These are phyloP conservation scores for Cystobasidium slooffiae DNA, from an alignment of 1,284 basidiomycete species.

Conservation along the genomic window DNA sequence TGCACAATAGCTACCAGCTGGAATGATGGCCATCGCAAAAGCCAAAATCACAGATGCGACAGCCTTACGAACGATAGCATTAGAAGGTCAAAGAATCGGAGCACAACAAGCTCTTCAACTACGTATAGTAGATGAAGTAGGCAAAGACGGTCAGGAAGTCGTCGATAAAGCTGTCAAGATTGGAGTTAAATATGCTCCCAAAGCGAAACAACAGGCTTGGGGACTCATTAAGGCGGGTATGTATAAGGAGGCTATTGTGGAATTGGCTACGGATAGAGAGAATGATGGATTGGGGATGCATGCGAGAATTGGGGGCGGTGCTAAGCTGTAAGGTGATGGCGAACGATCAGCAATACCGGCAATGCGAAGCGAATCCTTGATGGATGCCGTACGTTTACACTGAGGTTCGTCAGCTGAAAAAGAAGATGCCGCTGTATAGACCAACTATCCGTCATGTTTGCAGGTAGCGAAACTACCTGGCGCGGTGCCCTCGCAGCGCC, in stretches of 20 bases:
- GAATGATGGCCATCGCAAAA: slow-evolving; percentile 40
- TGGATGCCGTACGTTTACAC: not conserved
- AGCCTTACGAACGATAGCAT: slow-evolving; percentile 26
- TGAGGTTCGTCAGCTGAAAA: not conserved
- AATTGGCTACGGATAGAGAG: slow-evolving; percentile 29
- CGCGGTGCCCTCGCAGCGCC: too few relatives aligned
- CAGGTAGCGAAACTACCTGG: too few relatives aligned
- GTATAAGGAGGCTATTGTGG: slow-evolving; percentile 28
- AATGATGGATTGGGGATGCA: slow-evolving; percentile 33
- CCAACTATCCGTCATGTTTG: too few relatives aligned
- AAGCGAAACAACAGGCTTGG: slow-evolving; percentile 37
- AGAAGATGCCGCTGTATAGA: too few relatives aligned
- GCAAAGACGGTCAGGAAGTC: slow-evolving; percentile 5
- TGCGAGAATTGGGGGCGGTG: slow-evolving; percentile 11
- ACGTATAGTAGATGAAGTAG: slow-evolving; percentile 28
- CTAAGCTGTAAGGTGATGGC: not conserved
- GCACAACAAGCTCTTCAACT: slow-evolving; percentile 32
- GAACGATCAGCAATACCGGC: not conserved
- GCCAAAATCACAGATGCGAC: slow-evolving; percentile 29
- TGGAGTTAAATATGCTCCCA: slow-evolving; percentile 25
- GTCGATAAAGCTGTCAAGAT: slow-evolving; percentile 30
- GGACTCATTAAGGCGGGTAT: slow-evolving; percentile 33
- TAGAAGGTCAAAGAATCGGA: slow-evolving; percentile 38
- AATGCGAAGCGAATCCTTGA: not conserved
- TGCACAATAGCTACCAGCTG: slow-evolving; percentile 21